These are phyloP conservation scores for Metarhizium brunneum DNA, from an alignment of 2,329 filamentous ascomycete genomes.

Conservation along the genomic window DNA sequence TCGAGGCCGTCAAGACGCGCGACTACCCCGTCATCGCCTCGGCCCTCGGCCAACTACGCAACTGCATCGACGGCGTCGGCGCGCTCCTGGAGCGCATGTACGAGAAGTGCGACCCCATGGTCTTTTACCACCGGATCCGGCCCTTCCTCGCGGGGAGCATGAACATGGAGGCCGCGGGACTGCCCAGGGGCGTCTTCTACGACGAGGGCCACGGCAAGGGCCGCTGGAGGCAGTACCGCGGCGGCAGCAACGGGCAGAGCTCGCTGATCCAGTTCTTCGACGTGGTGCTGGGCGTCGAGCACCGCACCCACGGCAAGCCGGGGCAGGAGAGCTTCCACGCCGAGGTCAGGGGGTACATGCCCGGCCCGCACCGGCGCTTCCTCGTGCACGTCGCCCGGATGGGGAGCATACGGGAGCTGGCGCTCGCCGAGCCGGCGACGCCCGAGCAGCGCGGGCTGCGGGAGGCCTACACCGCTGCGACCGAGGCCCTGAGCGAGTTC, in stretches of 20 bases:
- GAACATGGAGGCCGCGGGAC: slow-evolving; percentile 78
- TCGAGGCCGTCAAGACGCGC: slow-evolving; percentile 54
- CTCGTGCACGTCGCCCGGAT: slow-evolving; percentile 59
- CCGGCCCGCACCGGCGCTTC: slow-evolving; percentile 71
- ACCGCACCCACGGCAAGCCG: slow-evolving; percentile 37
- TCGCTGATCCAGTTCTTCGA: slow-evolving; percentile 93
- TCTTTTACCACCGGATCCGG: slow-evolving; percentile 83
- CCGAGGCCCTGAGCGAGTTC: slow-evolving; percentile 65
- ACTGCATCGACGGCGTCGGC: slow-evolving; percentile 60
- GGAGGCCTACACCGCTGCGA: slow-evolving; percentile 57
- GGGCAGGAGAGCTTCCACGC: slow-evolving; percentile 35
- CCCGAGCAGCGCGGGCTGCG: slow-evolving; percentile 36
- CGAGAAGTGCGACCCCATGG: slow-evolving; percentile 74
- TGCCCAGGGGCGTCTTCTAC: slow-evolving; percentile 78
- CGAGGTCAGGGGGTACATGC: slow-evolving; percentile 86
- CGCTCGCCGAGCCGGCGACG: slow-evolving; percentile 41
- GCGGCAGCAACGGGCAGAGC: slow-evolving; percentile 88
- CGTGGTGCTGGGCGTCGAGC: slow-evolving; percentile 73
- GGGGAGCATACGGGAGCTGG: slow-evolving; percentile 67
- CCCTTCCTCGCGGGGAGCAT: slow-evolving; percentile 86
- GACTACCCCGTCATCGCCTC: slow-evolving; percentile 52
- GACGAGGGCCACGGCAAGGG: slow-evolving; percentile 60
- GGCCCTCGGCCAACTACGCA: slow-evolving; percentile 55
- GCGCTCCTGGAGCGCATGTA: slow-evolving; percentile 72
- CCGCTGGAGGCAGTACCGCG: slow-evolving; percentile 68